Base-by-base conservation (phyloP, 768 basidiomycete species). In the Mycena olivaceomarginata region DNA sequence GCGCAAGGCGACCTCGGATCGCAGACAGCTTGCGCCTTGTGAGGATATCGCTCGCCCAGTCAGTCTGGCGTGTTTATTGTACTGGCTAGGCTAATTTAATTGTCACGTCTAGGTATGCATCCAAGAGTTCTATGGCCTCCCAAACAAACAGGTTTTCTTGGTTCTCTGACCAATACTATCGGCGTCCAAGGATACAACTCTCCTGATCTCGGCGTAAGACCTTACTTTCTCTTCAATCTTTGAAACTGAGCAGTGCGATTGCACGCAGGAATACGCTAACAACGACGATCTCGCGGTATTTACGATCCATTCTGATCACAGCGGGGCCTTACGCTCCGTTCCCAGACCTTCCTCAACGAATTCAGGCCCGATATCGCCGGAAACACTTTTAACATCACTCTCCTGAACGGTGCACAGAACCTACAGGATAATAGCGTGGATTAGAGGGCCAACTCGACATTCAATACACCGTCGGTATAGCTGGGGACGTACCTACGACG, bases 1-100 rank as follows among this genome's bases (percentile, higher is more conserved):
- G 40, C 68, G 68, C n/a, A 56, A 43, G 56, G 68, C 56, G 56
- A 41, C 68, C 39, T 56, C 41, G 68, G 9, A 69, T 43, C 40
- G 40, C 11, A 69, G 68, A 43, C 68, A 69, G 53, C 68, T 69
- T 43, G 68, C n/a, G 22, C 68, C 68, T 45, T 69, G 68, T 45
- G 51, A 69, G 56, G 68, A 69, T 25, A 69, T 69, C 25, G 68
- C 25, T 69, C 53, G 13, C 4, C 68, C 68, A 40, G 68, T 69
- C 2, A 22, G 68, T 57, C 41, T 6, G n/a, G 10, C 20, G 18
- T 53, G 37, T 68, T 31, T 7, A 51, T 56, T 53, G 12, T 13
- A 57, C 31, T 57, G 20, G 22, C 20, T 51, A 4, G 46, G 67
- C 39, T 37, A 5, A 43, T 56, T 57, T 37, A 9, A 41, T 57